Conservation (phyloP, 139 green algal species). For the Chlorella sp. region DNA sequence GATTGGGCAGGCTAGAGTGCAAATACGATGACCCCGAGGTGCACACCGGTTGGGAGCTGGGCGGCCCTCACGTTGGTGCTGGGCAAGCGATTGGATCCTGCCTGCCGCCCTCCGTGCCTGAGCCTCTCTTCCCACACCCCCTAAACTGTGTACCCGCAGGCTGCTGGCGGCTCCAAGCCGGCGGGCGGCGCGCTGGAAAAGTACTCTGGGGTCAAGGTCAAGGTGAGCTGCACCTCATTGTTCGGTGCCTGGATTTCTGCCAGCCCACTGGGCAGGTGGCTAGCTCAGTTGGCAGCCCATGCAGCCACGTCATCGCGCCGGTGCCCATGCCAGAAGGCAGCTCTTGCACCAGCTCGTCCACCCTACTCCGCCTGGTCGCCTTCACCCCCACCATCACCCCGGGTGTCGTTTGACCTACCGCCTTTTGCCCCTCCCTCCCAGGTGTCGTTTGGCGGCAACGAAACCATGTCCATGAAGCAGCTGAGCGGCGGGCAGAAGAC, state of each 20-base stretch:
- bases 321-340: not conserved
- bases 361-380: not conserved
- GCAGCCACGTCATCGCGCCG: not conserved
- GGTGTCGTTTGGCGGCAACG: constrained; percentile 84
- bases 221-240: constrained; percentile 43
- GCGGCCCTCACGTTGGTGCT: too few species aligned
- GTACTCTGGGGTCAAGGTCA: constrained; percentile 92
- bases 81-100: too few species aligned
- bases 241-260: not conserved
- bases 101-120: too few species aligned
- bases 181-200: constrained; percentile 55
- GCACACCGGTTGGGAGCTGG: too few species aligned
- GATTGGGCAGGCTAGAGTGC: too few species aligned
- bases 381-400: not conserved
- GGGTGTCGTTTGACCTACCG: too few species aligned
- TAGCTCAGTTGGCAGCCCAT: not conserved
- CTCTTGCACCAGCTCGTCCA: too few species aligned
- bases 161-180: not conserved
- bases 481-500: constrained; percentile 98
- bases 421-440: not conserved
- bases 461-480: constrained; percentile 89
- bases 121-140: too few species aligned
- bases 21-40: too few species aligned
- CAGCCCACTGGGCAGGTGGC: not conserved
- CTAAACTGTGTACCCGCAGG: too few species aligned